Evolutionary conservation across 495 filamentous ascomycete species (phyloP), one percentile per base, ranked within the genome.

Genomic region (Tuber melanosporum): DNA sequence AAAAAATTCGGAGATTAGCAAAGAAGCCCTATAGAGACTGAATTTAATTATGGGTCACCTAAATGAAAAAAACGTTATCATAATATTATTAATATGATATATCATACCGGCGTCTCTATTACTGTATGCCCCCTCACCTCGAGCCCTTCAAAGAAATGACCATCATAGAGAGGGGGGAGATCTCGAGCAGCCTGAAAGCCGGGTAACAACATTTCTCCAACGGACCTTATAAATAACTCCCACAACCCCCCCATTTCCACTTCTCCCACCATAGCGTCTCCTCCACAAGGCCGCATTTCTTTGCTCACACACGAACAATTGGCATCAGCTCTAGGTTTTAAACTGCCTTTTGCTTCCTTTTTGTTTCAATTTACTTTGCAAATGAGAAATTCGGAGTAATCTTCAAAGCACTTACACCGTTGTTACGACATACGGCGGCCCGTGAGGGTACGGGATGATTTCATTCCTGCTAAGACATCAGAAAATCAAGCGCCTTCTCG

Each of bases 311-410:
- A 97, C 92, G 89, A 91, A 92, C 88, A 86, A 70, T 74, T 80
- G 75, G 76, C 71, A 73, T 74, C 79, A 73, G 84, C 80, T 77
- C 82, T 83, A 81, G 57, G 57, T 36, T 36, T 36, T 36, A 36
- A 36, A 36, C 85, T 84, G 84, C 76, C 75, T 81, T 70, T 73
- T 74, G 73, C 82, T 77, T 66, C 72, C 75, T 80, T 78, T 74
- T 75, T 83, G 85, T 84, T 85, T 84, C 80, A 75, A 77, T 73
- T 73, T 78, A 77, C 78, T 83, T 83, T 87, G 94, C 95, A 97
- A 95, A 95, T 97, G 95, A 96, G 95, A 97, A 97, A 97, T 97
- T 97, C 94, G 94, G 94, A 97, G 95, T 93, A 97, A 91, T 95
- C 94, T 96, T 94, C 93, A 93, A 85, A 74, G 75, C 80, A 84